Conservation (phyloP, 2,329 filamentous ascomycete genomes). For the Fonsecaea pugnacius region DNA sequence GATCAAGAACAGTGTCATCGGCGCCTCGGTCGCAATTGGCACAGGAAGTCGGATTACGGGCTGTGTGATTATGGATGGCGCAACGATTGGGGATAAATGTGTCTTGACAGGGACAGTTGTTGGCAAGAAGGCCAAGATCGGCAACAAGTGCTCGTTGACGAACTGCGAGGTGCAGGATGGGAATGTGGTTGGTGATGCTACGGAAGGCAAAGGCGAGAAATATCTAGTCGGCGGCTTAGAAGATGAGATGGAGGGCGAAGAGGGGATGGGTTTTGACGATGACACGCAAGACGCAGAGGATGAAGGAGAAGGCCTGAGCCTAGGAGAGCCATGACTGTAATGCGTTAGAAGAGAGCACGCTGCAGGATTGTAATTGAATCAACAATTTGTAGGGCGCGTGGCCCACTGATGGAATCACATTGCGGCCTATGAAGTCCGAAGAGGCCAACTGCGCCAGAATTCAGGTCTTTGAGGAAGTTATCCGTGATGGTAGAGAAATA, state of each 20-base stretch:
- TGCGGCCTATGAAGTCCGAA: not conserved
- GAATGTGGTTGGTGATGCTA: conserved; percentile 81
- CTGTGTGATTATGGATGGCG: conserved; percentile 91
- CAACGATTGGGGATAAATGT: conserved; percentile 79
- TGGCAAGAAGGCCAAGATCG: conserved; percentile 78
- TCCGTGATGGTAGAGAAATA: too few species aligned
- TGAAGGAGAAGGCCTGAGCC: conserved; percentile 12
- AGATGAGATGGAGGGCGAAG: conserved; percentile 43
- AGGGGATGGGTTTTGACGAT: conserved; percentile 40
- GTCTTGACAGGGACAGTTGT: conserved; percentile 87
- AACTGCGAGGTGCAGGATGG: conserved; percentile 90
- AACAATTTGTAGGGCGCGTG: not conserved
- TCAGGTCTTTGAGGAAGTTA: too few species aligned
- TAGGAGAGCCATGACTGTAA: not conserved
- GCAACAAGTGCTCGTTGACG: conserved; percentile 77
- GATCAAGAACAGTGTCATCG: conserved; percentile 91
- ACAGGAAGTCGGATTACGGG: conserved; percentile 84
- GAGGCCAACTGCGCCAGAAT: not conserved
- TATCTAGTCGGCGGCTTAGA: conserved; percentile 60
- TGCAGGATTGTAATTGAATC: not conserved
- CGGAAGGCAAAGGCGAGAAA: conserved; percentile 64
- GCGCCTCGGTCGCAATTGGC: conserved; percentile 82
- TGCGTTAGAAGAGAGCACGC: not conserved
- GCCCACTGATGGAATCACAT: not conserved
- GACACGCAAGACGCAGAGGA: conserved; percentile 31